Evolutionary conservation across 164 flowering plant genomes (phyloP).

Genomic region (Pachysandra terminalis): DNA sequence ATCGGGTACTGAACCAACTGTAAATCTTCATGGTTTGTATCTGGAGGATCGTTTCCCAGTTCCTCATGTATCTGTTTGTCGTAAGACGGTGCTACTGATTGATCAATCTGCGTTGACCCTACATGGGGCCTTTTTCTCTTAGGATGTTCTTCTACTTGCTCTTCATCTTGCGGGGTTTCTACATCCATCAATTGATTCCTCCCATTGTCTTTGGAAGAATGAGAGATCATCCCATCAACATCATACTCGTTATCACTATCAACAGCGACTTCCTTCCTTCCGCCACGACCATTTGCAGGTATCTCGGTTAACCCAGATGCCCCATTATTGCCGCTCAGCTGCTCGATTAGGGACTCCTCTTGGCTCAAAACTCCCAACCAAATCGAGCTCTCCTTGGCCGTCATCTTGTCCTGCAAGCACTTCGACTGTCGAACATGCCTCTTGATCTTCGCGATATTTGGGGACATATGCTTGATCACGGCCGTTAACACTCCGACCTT

Average conservation of each 20-base stretch:
- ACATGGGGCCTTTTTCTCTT: conserved; percentile 34
- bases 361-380: conserved; percentile 69
- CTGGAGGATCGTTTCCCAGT: conserved; percentile 32
- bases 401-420: conserved; percentile 32
- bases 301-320: conserved; percentile 48
- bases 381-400: conserved; percentile 76
- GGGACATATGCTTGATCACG: conserved; percentile 90
- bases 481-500: conserved; percentile 70
- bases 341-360: conserved; percentile 56
- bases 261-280: conserved; percentile 36
- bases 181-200: conserved; percentile 29
- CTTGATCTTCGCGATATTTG: conserved; percentile 75
- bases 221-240: conserved; percentile 40
- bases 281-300: conserved; percentile 27
- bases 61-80: conserved; percentile 21
- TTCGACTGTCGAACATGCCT: conserved; percentile 7
- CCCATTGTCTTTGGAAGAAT: conserved; percentile 60
- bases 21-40: conserved; percentile 33
- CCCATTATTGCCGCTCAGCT: conserved; percentile 57
- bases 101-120: conserved; percentile 18
- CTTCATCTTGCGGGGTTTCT: conserved; percentile 29
- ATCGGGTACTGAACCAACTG: conserved; percentile 21
- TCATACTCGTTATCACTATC: conserved; percentile 70
- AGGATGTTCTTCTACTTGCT: conserved; percentile 22
- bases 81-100: conserved; percentile 8